These are phyloP conservation scores for Lolium perenne DNA, from an alignment of 176 grass and related monocot species.

Conservation along the genomic window DNA sequence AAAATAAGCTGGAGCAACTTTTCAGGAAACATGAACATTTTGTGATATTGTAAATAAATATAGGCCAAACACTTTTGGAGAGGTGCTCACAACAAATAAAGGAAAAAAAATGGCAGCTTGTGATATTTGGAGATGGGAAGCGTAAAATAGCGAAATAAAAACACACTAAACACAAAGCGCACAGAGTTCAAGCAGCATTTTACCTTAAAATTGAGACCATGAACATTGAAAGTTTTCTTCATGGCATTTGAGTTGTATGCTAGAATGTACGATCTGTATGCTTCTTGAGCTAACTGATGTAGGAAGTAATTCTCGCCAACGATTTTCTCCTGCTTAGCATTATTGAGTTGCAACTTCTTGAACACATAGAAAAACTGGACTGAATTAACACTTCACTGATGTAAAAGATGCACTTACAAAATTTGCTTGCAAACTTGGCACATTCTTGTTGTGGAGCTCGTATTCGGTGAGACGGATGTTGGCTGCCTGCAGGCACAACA, in stretches of 20 bases:
- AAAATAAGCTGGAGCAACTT: neutral
- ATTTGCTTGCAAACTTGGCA: constrained; percentile 83
- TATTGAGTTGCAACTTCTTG: constrained; percentile 34
- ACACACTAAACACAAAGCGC: neutral
- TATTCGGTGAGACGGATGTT: constrained; percentile 87
- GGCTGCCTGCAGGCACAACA: constrained; percentile 63
- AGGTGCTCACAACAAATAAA: neutral
- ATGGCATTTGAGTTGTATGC: constrained; percentile 75
- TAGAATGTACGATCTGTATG: constrained; percentile 83
- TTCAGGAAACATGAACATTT: neutral
- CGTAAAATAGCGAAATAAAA: neutral
- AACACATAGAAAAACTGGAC: neutral
- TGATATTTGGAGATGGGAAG: neutral
- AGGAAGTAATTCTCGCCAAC: constrained; percentile 81
- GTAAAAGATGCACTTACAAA: constrained; percentile 57
- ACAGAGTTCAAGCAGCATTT: constrained; percentile 5
- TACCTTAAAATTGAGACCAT: constrained; percentile 86
- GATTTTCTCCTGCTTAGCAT: constrained; percentile 73
- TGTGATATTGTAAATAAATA: neutral
- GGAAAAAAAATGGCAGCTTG: neutral
- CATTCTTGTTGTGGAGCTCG: constrained; percentile 71
- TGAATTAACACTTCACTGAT: neutral
- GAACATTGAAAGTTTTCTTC: constrained; percentile 88
- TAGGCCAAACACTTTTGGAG: neutral
- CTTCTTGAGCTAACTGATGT: constrained; percentile 85